phyloP scores from a whole-genome alignment of 1,284 basidiomycete genomes.

The Tranzscheliella williamsii region DNA sequence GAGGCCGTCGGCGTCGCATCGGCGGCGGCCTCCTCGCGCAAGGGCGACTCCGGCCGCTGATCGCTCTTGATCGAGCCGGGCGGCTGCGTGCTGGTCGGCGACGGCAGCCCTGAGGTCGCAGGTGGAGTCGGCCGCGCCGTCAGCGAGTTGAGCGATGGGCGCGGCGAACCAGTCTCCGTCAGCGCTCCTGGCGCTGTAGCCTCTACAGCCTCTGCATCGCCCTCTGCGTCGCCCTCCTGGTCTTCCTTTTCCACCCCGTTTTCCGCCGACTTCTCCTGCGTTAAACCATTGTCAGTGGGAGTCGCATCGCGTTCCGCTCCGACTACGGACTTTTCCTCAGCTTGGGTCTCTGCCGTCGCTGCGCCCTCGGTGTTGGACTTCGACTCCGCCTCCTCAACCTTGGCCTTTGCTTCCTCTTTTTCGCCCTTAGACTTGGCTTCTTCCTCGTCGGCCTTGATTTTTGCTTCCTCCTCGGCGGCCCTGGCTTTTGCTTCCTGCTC shows the following conservation, averaged over 20 bases:
- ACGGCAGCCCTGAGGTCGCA: slow-evolving; percentile 36
- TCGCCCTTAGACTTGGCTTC: too few relatives aligned
- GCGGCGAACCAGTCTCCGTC: slow-evolving; percentile 30
- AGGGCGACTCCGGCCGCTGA: slow-evolving; percentile 16
- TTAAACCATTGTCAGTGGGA: too few relatives aligned
- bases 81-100: slow-evolving; percentile 31
- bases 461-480: not conserved
- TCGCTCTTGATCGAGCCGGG: slow-evolving; percentile 31
- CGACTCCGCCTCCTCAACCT: too few relatives aligned
- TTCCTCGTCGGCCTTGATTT: not conserved
- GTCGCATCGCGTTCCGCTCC: slow-evolving; percentile 1
- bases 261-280: too few relatives aligned
- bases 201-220: too few relatives aligned
- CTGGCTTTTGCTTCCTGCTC: slow-evolving; percentile 12
- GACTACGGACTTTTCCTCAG: slow-evolving; percentile 2
- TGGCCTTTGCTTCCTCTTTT: too few relatives aligned
- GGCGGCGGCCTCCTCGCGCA: not conserved
- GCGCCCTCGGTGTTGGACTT: too few relatives aligned
- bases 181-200: too few relatives aligned
- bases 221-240: too few relatives aligned
- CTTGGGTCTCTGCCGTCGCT: not conserved
- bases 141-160: slow-evolving; percentile 51
- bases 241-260: too few relatives aligned
- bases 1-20: slow-evolving; percentile 26
- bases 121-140: slow-evolving; percentile 50